Base-by-base conservation (phyloP, 345 rosid genomes). In the Noccaea bulbosa region DNA sequence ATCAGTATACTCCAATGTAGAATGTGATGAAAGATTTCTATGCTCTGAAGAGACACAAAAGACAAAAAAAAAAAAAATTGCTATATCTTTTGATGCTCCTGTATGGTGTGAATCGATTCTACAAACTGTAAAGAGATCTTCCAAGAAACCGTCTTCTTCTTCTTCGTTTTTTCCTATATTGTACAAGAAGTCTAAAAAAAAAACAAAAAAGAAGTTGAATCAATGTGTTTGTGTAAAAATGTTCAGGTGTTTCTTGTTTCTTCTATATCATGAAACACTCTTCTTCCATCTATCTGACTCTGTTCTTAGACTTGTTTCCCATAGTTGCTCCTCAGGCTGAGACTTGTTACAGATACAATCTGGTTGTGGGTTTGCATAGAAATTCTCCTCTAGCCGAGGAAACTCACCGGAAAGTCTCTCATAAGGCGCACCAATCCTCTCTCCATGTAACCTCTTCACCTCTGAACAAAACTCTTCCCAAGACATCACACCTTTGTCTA, bases 361-460 rank as follows among this genome's bases (percentile, higher is more conserved):
- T 9, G 99, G 99, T 60, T 86, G 74, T 55, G 99, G 97, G 65
- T 94, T 94, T 5, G 97, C 91, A 43, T 85, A 91, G 59, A 94
- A 94, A 50, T 87, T 91, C 84, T 94, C 97, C 80, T 94, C 97
- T 14, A 81, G 58, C 81, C 97, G 79, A 1, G 96, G 93, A 6
- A 86, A 80, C 46, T 83, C 91, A 61, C 97, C 92, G 4, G 67
- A 66, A 57, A 40, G 76, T 82, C 99, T 85, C 5, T 38, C 74
- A 34, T 89, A 83, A 5, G 99, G 93, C 24, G 87, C 85, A 65
- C 99, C 96, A 2, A 85, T 80, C 88, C 97, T 86, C 79, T 69
- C 61, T 16, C 84, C 65, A 55, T 94, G 96, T 49, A 82, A 63
- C 59, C 74, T 79, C 82, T 80, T 84, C 35, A 89, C 96, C 73